These are phyloP conservation scores for Phytophthora sp. DNA, from an alignment of 352 stramenopile genomes.

Conservation along the genomic window DNA sequence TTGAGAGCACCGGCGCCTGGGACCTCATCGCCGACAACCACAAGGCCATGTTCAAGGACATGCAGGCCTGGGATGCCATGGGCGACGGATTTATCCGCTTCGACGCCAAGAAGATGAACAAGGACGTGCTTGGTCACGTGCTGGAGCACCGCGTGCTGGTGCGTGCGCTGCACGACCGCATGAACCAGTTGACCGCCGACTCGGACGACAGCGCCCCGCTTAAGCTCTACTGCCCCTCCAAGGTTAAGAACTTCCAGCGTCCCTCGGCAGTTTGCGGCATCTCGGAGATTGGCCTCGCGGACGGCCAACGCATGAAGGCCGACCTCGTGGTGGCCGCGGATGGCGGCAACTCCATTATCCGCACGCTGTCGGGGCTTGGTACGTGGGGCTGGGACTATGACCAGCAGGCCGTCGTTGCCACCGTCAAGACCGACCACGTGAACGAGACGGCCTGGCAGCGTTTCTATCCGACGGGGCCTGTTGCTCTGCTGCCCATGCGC, in stretches of 20 bases:
- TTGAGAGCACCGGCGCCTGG: constrained; percentile 84
- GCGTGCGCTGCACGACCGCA: constrained; percentile 83
- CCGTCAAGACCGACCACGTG: constrained; percentile 83
- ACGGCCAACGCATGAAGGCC: constrained; percentile 71
- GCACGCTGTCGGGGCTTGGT: constrained; percentile 81
- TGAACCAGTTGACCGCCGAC: constrained; percentile 69
- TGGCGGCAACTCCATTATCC: constrained; percentile 89
- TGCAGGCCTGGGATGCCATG: constrained; percentile 93
- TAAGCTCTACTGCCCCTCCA: constrained; percentile 74
- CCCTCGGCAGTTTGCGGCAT: constrained; percentile 50
- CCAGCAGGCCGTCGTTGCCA: constrained; percentile 92
- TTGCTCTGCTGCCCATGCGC: constrained; percentile 91
- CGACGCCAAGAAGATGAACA: constrained; percentile 66
- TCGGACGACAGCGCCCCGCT: constrained; percentile 60
- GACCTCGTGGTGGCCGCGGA: constrained; percentile 90
- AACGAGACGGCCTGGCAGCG: constrained; percentile 91
- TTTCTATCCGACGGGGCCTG: constrained; percentile 89
- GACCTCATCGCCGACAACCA: constrained; percentile 62
- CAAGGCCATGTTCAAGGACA: constrained; percentile 81
- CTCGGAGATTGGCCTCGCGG: constrained; percentile 71
- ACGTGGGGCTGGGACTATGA: constrained; percentile 94
- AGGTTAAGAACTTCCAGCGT: constrained; percentile 84
- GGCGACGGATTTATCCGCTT: constrained; percentile 90
- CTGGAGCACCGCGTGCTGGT: constrained; percentile 90
- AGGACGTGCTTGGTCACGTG: constrained; percentile 80